phyloP scores from a whole-genome alignment of 768 basidiomycete genomes.

The Lactarius pseudohatsudake region DNA sequence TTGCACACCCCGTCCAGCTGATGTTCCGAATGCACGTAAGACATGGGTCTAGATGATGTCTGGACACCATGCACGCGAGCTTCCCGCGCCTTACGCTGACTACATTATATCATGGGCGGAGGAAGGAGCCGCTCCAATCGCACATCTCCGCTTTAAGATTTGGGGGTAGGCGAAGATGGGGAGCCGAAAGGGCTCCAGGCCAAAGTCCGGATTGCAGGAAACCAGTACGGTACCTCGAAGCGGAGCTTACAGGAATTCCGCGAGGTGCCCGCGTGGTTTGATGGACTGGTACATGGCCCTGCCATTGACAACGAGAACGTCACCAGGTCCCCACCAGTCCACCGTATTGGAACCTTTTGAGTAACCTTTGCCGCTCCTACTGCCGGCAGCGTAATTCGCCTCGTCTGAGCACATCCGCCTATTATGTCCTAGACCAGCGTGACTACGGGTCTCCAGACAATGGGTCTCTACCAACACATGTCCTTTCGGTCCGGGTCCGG shows the following conservation, averaged over 20 bases:
- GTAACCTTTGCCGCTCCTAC: neutral
- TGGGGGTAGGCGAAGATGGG: neutral
- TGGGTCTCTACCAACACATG: neutral
- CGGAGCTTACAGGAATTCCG: constrained; percentile 28
- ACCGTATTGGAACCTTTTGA: constrained; percentile 23
- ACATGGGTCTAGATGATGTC: constrained; percentile 7
- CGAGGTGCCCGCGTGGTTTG: constrained; percentile 25
- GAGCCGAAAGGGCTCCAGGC: neutral
- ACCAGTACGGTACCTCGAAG: constrained; percentile 9
- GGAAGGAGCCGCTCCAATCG: constrained; percentile 1
- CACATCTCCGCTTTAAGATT: constrained; percentile 3
- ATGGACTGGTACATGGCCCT: constrained; percentile 18
- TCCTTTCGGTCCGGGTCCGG: neutral
- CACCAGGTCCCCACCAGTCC: constrained; percentile 16
- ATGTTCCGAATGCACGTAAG: constrained; percentile 15
- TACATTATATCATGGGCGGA: neutral
- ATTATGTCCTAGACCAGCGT: neutral
- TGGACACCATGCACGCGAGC: neutral
- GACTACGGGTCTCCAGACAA: constrained; percentile 5
- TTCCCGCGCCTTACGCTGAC: neutral
- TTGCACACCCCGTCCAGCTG: constrained; percentile 14
- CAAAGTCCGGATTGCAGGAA: neutral
- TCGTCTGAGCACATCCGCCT: neutral
- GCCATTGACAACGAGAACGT: constrained; percentile 14
- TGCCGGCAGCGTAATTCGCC: constrained; percentile 5